Evolutionary conservation across 768 basidiomycete genomes (phyloP).

Genomic region (Hericium erinaceus): DNA sequence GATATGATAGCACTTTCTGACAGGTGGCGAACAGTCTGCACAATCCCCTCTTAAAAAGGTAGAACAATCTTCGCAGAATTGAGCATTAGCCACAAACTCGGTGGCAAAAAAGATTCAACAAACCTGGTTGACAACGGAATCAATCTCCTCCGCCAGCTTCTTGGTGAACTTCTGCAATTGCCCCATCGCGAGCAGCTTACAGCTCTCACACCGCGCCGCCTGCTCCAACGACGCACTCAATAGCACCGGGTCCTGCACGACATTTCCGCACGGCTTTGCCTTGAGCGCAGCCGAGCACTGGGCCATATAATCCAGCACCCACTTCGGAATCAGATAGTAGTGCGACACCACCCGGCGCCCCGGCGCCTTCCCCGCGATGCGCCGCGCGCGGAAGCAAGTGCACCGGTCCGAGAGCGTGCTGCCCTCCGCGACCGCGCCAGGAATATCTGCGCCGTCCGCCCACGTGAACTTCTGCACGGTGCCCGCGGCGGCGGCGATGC

Average conservation of each 20-base stretch:
- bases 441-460: not conserved
- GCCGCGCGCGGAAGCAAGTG: not conserved
- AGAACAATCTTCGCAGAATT: too few relatives aligned
- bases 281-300: not conserved
- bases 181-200: not conserved
- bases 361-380: too few relatives aligned
- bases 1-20: too few relatives aligned
- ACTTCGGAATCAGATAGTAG: not conserved
- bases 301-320: not conserved
- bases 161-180: not conserved
- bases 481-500: not conserved
- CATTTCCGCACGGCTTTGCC: not conserved
- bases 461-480: not conserved
- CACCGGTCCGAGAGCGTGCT: not conserved
- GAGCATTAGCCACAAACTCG: too few relatives aligned
- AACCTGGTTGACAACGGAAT: not conserved
- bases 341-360: not conserved
- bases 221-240: not conserved
- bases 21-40: too few relatives aligned
- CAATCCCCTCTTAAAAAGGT: too few relatives aligned
- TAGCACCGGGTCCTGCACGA: not conserved
- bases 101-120: not conserved
- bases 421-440: not conserved
- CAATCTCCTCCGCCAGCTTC: not conserved
- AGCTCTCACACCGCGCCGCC: not conserved